Evolutionary conservation across 176 grass and related monocot genomes (phyloP), one percentile per base, ranked within the genome.

Genomic region (Oryza rufipogon): DNA sequence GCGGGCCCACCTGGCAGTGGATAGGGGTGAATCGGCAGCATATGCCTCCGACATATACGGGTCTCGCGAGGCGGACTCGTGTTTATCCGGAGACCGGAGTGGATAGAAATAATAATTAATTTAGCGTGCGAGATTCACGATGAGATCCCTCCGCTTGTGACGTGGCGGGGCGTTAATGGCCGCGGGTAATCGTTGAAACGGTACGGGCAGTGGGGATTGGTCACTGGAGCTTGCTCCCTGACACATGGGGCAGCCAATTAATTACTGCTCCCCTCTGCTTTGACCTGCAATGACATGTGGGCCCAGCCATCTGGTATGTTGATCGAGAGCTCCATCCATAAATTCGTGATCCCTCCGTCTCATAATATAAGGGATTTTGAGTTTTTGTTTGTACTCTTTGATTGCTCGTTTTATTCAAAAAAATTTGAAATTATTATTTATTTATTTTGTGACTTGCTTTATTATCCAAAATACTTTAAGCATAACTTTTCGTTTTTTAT

Each of bases 1-100:
- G 20, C 2, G 44, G 56, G 28, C 39, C 78, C 85, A 45, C n/a
- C 7, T 8, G 70, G 69, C 78, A 42, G 77, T 82, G 19, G 25
- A 22, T 20, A 3, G 19, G 15, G 54, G 17, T 8, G 17, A 52
- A 58, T 17, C 54, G 54, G 54, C 52, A 36, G 52, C 19, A 58
- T 58, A 58, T 58, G 54, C 54, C 19, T 58, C 54, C 54, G 54
- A 7, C 49, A 52, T 17, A 7, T 56, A 19, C 15, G 51, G 5
- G 47, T 14, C 47, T 14, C 47, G 47, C 47, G 47, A 49, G 15
- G 15, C 36, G 36, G 4, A 38, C 54, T n/a, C 56, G 56, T 61
- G 20, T 61, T 61, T 61, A 61, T 61, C 56, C 56, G 56, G 7
- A 2, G 20, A 22, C 56, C 56, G 56, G 7, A 2, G 20, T 23